Percentiles rank a stretch among this genome's conserved stretches.
These are phyloP conservation scores for Puya raimondii DNA, from an alignment of 176 grass and related monocot genomes.

Conservation along the genomic window DNA sequence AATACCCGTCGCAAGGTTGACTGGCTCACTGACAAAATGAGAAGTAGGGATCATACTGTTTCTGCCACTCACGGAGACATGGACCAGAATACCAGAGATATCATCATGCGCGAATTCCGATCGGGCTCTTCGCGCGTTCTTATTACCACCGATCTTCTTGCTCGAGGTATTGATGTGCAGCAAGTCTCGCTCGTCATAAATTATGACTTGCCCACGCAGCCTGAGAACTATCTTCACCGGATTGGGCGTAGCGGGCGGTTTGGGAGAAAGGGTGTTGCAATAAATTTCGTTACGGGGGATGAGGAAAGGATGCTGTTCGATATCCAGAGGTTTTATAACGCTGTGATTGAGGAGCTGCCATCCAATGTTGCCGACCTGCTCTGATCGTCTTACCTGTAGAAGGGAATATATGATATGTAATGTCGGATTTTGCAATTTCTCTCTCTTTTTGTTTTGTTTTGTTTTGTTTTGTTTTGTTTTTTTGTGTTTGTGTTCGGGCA, in stretches of 20 bases:
- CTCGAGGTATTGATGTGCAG: conserved; percentile 11
- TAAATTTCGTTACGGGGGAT: neutral
- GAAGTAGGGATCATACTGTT: neutral
- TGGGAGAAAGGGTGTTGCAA: neutral
- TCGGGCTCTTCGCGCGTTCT: neutral
- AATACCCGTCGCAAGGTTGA: conserved; percentile 11
- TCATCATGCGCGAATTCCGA: conserved; percentile 3
- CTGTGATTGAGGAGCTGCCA: neutral
- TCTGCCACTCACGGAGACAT: conserved; percentile 11
- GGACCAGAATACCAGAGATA: conserved; percentile 10
- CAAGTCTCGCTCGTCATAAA: neutral
- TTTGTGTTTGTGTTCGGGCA: too few relatives aligned
- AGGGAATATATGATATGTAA: too few relatives aligned
- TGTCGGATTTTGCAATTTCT: too few relatives aligned
- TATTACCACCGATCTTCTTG: conserved; percentile 9
- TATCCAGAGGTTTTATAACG: neutral
- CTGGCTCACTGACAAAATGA: conserved; percentile 12
- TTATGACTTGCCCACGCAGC: neutral
- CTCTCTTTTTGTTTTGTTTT: too few relatives aligned
- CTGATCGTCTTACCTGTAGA: neutral
- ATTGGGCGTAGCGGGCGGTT: neutral
- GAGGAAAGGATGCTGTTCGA: neutral
- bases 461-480: too few relatives aligned
- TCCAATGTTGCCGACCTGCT: conserved; percentile 1
- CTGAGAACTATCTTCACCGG: neutral